Base-by-base conservation (phyloP, 2,329 filamentous ascomycete genomes). In the Ophiosphaerella narmari region DNA sequence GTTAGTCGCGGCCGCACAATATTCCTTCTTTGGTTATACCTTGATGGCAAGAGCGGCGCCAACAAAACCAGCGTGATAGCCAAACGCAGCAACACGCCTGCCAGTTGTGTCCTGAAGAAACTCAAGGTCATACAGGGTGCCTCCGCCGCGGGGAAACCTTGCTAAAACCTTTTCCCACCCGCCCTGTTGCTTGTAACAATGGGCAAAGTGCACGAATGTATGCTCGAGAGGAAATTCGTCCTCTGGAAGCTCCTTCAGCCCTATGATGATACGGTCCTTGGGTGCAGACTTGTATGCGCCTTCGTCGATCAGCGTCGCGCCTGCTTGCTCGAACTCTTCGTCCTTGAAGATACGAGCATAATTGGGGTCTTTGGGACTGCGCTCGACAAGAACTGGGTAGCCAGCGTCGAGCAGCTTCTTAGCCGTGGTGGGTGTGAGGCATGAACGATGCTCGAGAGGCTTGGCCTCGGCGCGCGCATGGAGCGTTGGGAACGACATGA, bases 71-170 rank as follows among this genome's bases (percentile, higher is more conserved):
- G 73, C 73, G 57, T 75, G 73, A 66, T 80, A 80, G 49, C 87
- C 83, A 63, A 91, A 90, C 1, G 86, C 86, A 7, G 87, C 86
- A 1, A 92, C 86, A 54, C 89, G 78, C 39, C 88, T 80, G 33
- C 89, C 89, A 26, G 77, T 80, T 57, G 86, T 83, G 60, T 95
- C 88, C 34, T 84, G 83, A 33, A 97, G 80, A 72, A 96, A 97
- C 71, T 96, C 92, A 33, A 97, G 82, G 66, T 97, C 92, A 51
- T 91, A 84, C 12, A 97, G 83, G 0, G 84, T 87, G 60, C 90
- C 90, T 46, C 86, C 85, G 50, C 90, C 91, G 21, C 85, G 82
- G 24, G 88, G 82, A 73, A 91, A 97, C 48, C 92, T 83, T 49
- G 85, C 81, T n/a, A 96, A 84, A 5, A 91, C 89, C 36, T 83